A percentile compares a stretch with the other conserved stretches of the same genome.
Evolutionary conservation across 352 stramenopile species (phyloP).

Genomic region (Pilasporangium apinafurcum): DNA sequence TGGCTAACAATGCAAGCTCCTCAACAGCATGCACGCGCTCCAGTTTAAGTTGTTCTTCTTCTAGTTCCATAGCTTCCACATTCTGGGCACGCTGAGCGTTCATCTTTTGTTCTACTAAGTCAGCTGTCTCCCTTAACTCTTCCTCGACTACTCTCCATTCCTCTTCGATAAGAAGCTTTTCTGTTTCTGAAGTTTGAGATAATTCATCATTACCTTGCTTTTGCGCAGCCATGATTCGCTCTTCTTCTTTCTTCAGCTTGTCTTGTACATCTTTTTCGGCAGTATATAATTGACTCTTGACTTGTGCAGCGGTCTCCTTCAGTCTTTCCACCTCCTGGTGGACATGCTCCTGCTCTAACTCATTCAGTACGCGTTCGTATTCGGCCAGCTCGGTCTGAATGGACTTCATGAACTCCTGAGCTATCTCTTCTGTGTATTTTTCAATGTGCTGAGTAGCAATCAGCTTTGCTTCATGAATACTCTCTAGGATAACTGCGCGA

Average conservation of each 20-base stretch:
- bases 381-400: conserved; percentile 29
- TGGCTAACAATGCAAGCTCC: conserved; percentile 5
- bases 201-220: conserved; percentile 4
- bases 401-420: conserved; percentile 24
- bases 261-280: conserved; percentile 2
- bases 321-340: conserved; percentile 7
- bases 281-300: too few relatives aligned
- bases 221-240: conserved; percentile 4
- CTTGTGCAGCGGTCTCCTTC: too few relatives aligned
- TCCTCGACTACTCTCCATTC: background rate
- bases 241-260: conserved; percentile 4
- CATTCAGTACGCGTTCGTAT: conserved; percentile 14
- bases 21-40: conserved; percentile 7
- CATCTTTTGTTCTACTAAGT: background rate
- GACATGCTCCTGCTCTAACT: conserved; percentile 15
- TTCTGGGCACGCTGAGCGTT: background rate
- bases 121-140: background rate
- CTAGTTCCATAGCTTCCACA: background rate
- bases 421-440: conserved; percentile 20
- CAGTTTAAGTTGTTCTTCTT: conserved; percentile 1
- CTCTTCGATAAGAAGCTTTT: conserved; percentile 2
- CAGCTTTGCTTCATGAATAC: conserved; percentile 26
- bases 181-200: background rate
- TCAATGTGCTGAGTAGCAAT: conserved; percentile 30
- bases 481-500: conserved; percentile 22